Base-by-base conservation (phyloP, 306 rosid species). In the Myrica gale region DNA sequence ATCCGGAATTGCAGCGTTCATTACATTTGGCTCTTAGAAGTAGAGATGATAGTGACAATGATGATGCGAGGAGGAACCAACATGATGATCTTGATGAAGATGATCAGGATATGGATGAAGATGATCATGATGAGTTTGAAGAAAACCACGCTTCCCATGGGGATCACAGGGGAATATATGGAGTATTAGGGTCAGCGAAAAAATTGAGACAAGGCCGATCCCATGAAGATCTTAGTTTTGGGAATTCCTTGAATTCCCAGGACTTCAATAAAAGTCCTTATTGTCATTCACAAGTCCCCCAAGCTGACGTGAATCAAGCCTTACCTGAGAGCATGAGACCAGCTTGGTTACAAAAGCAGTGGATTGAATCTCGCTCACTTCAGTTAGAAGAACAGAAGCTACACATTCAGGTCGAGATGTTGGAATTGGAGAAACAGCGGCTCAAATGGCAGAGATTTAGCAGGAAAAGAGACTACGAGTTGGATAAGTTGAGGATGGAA, bases 381-480 rank as follows among this genome's bases (percentile, higher is more conserved):
- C 93, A 88, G 77, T 57, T 91, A 71, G 97, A 93, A 88, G 96
- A 93, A 78, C 89, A 90, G 87, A 93, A 87, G 86, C 83, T 91
- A 51, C 94, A 90, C 48, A 88, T 91, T 85, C 92, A 87, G 80
- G 81, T 79, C 63, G 94, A 90, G 85, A 83, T 85, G 89, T 68
- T 90, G 85, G 97, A 91, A 79, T 74, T 93, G 67, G 96, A 91
- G 88, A 91, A 82, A 80, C 92, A 93, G 63, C 89, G 81, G 63
- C 81, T 90, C 72, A 91, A 90, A 83, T 93, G 96, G 98, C 87
- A 91, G 85, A 90, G 81, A 82, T 85, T 90, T 81, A 87, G 89
- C 74, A 86, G 85, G 91, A 93, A 88, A 82, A 83, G 88, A 74
- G 98, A 93, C 80, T 87, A 82, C 11, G 96, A 93, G 74, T 74